phyloP scores from a whole-genome alignment of 305 asterid genomes.

The Fraxinus dipetala region DNA sequence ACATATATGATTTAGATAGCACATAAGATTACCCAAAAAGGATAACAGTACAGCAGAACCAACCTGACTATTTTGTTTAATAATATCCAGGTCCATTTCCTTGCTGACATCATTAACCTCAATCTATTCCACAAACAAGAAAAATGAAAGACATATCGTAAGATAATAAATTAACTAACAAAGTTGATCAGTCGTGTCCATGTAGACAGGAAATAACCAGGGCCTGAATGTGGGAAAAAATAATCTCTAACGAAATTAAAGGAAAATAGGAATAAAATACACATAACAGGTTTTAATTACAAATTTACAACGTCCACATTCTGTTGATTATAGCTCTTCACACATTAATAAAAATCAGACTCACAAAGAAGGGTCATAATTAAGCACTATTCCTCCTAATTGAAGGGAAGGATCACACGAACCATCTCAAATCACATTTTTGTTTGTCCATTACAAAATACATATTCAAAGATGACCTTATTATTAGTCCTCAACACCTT shows the following conservation, averaged over 20 bases:
- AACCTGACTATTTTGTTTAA: conserved; percentile 92
- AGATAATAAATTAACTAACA: conserved; percentile 7
- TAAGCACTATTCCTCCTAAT: neutral
- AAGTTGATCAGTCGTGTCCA: neutral
- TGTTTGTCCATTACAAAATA: neutral
- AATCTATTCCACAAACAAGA: conserved; percentile 49
- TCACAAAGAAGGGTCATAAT: neutral
- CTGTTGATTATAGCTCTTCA: neutral
- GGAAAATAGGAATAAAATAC: neutral
- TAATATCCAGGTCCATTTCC: conserved; percentile 99
- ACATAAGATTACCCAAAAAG: conserved; percentile 13
- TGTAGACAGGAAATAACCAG: conserved; percentile 10
- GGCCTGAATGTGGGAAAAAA: neutral
- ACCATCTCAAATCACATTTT: neutral
- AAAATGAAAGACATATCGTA: conserved; percentile 21
- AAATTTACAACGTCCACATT: conserved; percentile 6
- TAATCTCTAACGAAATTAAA: neutral
- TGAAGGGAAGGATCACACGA: neutral
- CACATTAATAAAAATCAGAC: neutral
- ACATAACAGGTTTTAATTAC: neutral
- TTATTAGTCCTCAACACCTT: neutral
- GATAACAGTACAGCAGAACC: conserved; percentile 16
- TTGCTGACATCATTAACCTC: conserved; percentile 99
- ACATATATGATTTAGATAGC: conserved; percentile 6
- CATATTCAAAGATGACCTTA: neutral